Conservation (phyloP, 2,329 filamentous ascomycete species). For the Chrysosphaeria jannelii region DNA sequence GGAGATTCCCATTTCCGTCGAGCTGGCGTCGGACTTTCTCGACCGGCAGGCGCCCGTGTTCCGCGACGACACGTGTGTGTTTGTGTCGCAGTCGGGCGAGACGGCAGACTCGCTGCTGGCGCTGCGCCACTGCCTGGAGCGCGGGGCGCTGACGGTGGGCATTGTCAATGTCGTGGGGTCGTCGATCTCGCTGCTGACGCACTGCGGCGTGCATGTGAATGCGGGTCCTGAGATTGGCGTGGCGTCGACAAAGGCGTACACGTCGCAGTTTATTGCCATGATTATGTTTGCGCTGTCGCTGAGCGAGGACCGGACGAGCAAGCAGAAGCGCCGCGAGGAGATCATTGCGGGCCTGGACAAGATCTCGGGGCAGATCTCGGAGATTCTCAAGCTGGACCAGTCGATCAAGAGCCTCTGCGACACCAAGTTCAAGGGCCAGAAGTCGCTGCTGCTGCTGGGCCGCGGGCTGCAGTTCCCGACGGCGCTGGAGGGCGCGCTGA, state of each 20-base stretch:
- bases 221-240: conserved; percentile 97
- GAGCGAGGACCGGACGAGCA: conserved; percentile 86
- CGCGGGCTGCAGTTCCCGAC: conserved; percentile 93
- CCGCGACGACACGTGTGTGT: conserved; percentile 96
- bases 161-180: conserved; percentile 97
- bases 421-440: conserved; percentile 87
- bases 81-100: conserved; percentile 96
- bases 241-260: conserved; percentile 96
- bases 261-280: conserved; percentile 97
- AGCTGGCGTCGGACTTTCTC: conserved; percentile 92
- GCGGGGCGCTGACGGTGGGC: conserved; percentile 85
- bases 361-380: conserved; percentile 72
- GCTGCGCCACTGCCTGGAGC: conserved; percentile 90
- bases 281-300: conserved; percentile 97
- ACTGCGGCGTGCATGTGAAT: conserved; percentile 99
- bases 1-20: conserved; percentile 90
- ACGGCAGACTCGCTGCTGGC: conserved; percentile 95
- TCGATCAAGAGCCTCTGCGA: conserved; percentile 84
- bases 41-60: conserved; percentile 92
- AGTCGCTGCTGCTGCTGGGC: conserved; percentile 75
- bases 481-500: conserved; percentile 84
- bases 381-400: conserved; percentile 72
- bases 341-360: conserved; percentile 82
- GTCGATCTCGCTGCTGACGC: conserved; percentile 87
- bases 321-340: conserved; percentile 69